A percentile compares a stretch with the other conserved stretches of the same genome.
These are phyloP conservation scores for Hericium rajendrae DNA, from an alignment of 768 basidiomycete genomes.

Conservation along the genomic window DNA sequence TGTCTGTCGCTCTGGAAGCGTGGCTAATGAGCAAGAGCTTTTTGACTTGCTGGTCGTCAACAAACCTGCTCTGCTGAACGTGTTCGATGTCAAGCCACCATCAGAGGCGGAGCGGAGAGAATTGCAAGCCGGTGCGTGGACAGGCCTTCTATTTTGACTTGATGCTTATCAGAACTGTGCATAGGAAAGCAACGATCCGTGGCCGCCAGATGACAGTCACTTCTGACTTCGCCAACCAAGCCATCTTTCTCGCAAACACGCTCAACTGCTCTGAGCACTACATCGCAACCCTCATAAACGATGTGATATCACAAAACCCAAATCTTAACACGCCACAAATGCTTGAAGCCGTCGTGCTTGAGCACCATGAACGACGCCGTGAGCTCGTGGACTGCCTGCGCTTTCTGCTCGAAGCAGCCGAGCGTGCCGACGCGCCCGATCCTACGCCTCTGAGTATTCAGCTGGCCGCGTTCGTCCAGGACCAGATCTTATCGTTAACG, in stretches of 20 bases:
- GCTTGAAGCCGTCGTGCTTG: conserved; percentile 56
- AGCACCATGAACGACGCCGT: conserved; percentile 62
- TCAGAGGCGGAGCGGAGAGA: conserved; percentile 59
- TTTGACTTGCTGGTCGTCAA: conserved; percentile 67
- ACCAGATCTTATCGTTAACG: conserved; percentile 25
- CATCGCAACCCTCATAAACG: conserved; percentile 58
- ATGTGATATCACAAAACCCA: conserved; percentile 53
- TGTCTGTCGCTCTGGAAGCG: conserved; percentile 34
- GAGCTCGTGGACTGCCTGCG: conserved; percentile 63
- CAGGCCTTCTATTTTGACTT: neutral
- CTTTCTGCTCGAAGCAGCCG: conserved; percentile 57
- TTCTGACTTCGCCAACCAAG: conserved; percentile 69
- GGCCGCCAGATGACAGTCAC: conserved; percentile 67
- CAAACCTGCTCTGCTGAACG: conserved; percentile 48
- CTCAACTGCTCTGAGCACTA: conserved; percentile 79
- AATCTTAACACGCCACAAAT: conserved; percentile 48
- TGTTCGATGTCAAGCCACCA: conserved; percentile 58
- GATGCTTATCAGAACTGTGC: neutral
- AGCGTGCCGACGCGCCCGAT: conserved; percentile 34
- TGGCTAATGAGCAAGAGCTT: conserved; percentile 58
- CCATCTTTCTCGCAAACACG: conserved; percentile 69
- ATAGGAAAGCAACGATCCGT: conserved; percentile 54
- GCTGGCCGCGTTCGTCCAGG: conserved; percentile 43
- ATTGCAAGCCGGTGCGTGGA: conserved; percentile 49
- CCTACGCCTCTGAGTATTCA: conserved; percentile 40